A percentile compares a stretch with the other conserved stretches of the same genome.
These are phyloP conservation scores for Noccaea caerulescens DNA, from an alignment of 345 rosid genomes.

Conservation along the genomic window DNA sequence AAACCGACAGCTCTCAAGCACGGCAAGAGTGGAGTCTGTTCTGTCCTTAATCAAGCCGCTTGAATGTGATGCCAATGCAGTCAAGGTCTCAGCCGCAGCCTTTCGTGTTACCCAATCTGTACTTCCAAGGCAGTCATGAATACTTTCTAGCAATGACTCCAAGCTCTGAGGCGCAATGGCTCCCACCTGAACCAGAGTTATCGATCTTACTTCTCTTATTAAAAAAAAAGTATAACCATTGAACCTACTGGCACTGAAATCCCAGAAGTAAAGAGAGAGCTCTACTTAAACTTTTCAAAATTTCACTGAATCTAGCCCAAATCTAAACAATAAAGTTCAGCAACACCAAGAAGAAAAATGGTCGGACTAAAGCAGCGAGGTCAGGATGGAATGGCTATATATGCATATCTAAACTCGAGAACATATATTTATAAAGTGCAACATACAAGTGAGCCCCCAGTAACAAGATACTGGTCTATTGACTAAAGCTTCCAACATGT, in stretches of 20 bases:
- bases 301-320: not conserved
- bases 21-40: conserved; percentile 65
- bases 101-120: conserved; percentile 97
- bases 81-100: conserved; percentile 92
- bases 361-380: not conserved
- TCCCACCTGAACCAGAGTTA: conserved; percentile 67
- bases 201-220: conserved; percentile 22
- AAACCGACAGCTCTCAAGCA: conserved; percentile 86
- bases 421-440: not conserved
- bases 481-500: conserved; percentile 12
- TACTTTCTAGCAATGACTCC: conserved; percentile 75
- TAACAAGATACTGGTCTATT: not conserved
- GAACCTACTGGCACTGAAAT: conserved; percentile 15
- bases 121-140: conserved; percentile 89
- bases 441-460: not conserved
- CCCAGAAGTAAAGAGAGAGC: not conserved
- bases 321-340: conserved; percentile 1
- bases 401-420: not conserved
- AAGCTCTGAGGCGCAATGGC: conserved; percentile 87
- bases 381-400: conserved; percentile 1
- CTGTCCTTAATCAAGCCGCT: conserved; percentile 66
- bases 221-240: conserved; percentile 11
- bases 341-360: not conserved
- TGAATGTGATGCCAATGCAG: conserved; percentile 79
- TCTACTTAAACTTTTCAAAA: not conserved